Percentiles rank a stretch among this genome's conserved stretches.
Evolutionary conservation across 768 basidiomycete genomes (phyloP).

Genomic region (Psilocybe azurescens): DNA sequence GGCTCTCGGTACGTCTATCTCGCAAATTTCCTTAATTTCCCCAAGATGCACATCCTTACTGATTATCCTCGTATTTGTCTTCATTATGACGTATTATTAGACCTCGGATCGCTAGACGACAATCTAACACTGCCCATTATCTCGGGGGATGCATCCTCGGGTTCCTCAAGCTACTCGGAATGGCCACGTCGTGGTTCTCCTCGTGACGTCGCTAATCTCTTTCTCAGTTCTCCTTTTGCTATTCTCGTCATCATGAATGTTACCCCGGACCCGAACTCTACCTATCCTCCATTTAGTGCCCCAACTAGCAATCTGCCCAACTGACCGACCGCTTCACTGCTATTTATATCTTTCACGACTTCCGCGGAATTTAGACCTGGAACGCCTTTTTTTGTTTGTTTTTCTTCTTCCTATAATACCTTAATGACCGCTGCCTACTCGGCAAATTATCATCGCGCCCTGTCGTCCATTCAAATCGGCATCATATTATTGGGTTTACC

Average conservation of each 20-base stretch:
- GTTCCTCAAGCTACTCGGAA: conserved; percentile 46
- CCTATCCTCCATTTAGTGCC: neutral
- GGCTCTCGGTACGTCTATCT: conserved; percentile 71
- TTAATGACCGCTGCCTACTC: neutral
- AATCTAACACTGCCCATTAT: conserved; percentile 91
- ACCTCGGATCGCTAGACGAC: conserved; percentile 85
- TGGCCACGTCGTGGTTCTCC: conserved; percentile 32
- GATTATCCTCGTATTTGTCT: neutral
- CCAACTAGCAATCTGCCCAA: neutral
- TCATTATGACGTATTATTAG: conserved; percentile 41
- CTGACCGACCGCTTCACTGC: neutral
- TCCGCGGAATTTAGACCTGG: neutral
- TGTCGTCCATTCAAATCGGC: neutral
- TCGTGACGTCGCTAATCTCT: conserved; percentile 1
- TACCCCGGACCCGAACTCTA: neutral
- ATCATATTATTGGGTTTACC: neutral
- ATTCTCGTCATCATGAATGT: neutral
- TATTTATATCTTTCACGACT: neutral
- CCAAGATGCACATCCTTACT: conserved; percentile 7
- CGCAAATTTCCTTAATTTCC: neutral
- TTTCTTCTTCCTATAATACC: neutral
- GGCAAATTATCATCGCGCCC: neutral
- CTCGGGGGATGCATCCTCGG: conserved; percentile 68
- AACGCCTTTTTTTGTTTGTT: neutral
- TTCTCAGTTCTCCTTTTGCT: neutral